Base-by-base conservation (phyloP, 768 basidiomycete species). In the Tricholoma furcatifolium region DNA sequence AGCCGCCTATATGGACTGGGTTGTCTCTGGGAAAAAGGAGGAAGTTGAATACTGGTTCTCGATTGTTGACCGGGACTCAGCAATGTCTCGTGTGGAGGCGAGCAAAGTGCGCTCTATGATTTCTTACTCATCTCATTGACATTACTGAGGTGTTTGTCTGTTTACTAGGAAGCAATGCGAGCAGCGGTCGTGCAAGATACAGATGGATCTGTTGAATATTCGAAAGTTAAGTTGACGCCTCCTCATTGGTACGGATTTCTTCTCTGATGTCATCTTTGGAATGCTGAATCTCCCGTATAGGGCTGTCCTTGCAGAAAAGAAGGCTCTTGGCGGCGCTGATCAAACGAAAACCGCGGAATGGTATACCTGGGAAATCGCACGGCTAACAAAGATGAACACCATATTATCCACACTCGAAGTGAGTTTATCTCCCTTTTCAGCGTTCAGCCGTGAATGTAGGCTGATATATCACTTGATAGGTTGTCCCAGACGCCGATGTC, bases 41-140 rank as follows among this genome's bases (percentile, higher is more conserved):
- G 51, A 53, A 24, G 51, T 53, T 17, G 51, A 53, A 32, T 53
- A 53, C 12, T 53, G 44, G 43, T 53, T 53, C 36, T 36, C 51
- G 9, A 34, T 53, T n/a, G 51, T 53, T 14, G 51, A 53, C 31
- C 51, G 44, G n/a, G 35, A 46, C 11, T 27, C 51, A 17, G 43
- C 51, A 11, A 45, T 53, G 51, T 24, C 51, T 11, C 44, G 51
- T n/a, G 43, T 53, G 17, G 51, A 53, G 18, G 34, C 43, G 6
- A 53, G 51, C 43, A 53, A 53, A n/a, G 51, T 53, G 27, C 7
- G 51, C 27, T 35, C 31, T 14, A 7, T 30, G 5, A 20, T 10
- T 41, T 24, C 17, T 32, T 42, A 6, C 27, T 15, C 20, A 18
- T 35, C 8, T 21, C n/a, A 47, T 20, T 23, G 35, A 17, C 15